Evolutionary conservation across 2,329 filamentous ascomycete species (phyloP).

Genomic region (Fusarium nematophilum): DNA sequence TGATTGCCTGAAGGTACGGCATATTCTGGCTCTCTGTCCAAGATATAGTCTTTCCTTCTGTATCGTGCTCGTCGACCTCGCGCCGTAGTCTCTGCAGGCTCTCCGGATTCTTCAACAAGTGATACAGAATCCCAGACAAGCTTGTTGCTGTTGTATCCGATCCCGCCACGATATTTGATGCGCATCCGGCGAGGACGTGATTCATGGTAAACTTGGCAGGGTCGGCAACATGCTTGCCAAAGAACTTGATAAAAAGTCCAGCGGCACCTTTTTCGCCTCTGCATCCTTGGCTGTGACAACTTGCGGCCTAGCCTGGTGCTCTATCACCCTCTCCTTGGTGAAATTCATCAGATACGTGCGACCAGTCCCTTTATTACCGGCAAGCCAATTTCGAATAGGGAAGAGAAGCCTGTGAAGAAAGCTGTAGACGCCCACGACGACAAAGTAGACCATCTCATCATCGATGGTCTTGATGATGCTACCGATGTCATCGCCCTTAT

Average conservation of each 20-base stretch:
- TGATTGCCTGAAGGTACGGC: constrained; percentile 2
- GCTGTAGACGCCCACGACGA: constrained; percentile 6
- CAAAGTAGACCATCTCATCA: constrained; percentile 11
- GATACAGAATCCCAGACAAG: background rate
- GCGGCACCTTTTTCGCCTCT: background rate
- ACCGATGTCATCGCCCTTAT: constrained; percentile 17
- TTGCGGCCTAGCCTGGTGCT: constrained; percentile 12
- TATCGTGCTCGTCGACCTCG: background rate
- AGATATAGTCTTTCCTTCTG: background rate
- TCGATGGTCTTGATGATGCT: constrained; percentile 22
- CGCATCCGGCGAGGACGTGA: background rate
- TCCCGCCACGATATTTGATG: constrained; percentile 2
- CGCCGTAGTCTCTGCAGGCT: background rate
- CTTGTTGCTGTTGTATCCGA: constrained; percentile 4
- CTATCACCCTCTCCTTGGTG: constrained; percentile 12
- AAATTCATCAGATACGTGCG: constrained; percentile 23
- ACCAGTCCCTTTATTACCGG: constrained; percentile 4
- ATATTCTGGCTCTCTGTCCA: constrained; percentile 2
- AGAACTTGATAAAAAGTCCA: constrained; percentile 7
- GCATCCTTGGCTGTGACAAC: background rate
- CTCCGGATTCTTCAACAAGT: background rate
- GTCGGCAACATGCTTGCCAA: background rate
- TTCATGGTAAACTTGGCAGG: constrained; percentile 1
- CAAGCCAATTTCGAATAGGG: constrained; percentile 12
- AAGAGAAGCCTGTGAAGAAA: constrained; percentile 8